Evolutionary conservation across 495 filamentous ascomycete genomes (phyloP).

Genomic region (Penicillium egyptiacum): DNA sequence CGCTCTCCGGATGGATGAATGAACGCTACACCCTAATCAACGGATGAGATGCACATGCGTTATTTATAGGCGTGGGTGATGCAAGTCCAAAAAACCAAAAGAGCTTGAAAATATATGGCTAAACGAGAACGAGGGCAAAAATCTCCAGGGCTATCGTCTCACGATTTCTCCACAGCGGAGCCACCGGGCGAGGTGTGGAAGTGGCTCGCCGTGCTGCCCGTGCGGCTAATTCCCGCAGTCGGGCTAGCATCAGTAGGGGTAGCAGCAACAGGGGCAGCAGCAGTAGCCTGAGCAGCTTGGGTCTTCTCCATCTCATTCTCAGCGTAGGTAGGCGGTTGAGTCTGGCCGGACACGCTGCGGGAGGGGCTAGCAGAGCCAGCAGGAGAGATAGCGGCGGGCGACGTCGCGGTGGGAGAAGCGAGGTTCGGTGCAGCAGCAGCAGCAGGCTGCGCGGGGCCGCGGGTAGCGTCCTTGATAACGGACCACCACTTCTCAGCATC

Average conservation of each 20-base stretch:
- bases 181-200: slow-evolving; percentile 33
- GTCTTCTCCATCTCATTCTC: slow-evolving; percentile 31
- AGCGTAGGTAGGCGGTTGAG: slow-evolving; percentile 28
- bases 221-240: slow-evolving; percentile 25
- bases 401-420: slow-evolving; percentile 7
- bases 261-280: slow-evolving; percentile 4
- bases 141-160: background rate
- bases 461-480: slow-evolving; percentile 55
- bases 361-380: slow-evolving; percentile 5
- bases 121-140: background rate
- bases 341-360: slow-evolving; percentile 14
- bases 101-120: background rate
- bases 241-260: slow-evolving; percentile 13
- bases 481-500: slow-evolving; percentile 83
- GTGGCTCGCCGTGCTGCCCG: slow-evolving; percentile 33
- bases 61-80: background rate
- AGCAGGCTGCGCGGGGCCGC: slow-evolving; percentile 15
- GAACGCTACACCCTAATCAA: background rate
- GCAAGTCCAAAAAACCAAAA: background rate
- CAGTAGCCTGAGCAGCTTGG: slow-evolving; percentile 9
- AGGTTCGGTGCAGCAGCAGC: background rate
- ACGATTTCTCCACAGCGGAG: slow-evolving; percentile 23
- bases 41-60: background rate
- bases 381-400: slow-evolving; percentile 6
- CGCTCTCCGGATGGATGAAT: background rate